Base-by-base conservation (phyloP, 306 rosid species). In the Fragaria ananassa region DNA sequence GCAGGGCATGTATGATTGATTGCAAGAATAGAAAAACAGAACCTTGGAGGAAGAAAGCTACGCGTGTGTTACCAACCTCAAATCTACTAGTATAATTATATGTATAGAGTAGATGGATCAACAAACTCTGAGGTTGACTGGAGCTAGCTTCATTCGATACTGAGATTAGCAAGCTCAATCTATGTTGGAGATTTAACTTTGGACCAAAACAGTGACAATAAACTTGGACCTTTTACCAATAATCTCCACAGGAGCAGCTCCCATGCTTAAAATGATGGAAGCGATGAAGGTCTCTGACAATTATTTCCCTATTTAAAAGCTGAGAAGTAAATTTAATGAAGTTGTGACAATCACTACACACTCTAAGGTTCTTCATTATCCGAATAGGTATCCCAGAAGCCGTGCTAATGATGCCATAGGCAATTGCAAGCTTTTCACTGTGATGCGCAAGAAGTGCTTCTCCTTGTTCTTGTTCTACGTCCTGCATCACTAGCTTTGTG, bases 381-480 rank as follows among this genome's bases (percentile, higher is more conserved):
- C 86, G 86, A 76, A 89, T 88, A 10, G 98, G 93, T 14, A 78
- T 78, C 64, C 80, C 65, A 58, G 79, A 69, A 49, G 81, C 44
- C 35, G 89, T 75, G 80, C 78, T 82, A 66, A 89, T 83, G 80
- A 91, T 82, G 44, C 91, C 91, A 74, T 68, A 88, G 49, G 86
- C 88, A 73, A 86, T 62, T 18, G 91, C 93, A 75, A 88, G 91
- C 74, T 90, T 93, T 86, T 89, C 98, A 76, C 98, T 87, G 82
- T 93, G 97, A 83, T 83, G 80, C 67, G 89, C 80, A 69, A 89
- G 81, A 42, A 89, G 83, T 70, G 77, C 81, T 86, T 93, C 96
- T 75, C 91, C 80, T 76, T 91, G 89, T 83, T 91, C 97, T 79
- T 89, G 92, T 82, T 91, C 93, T 50, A 89, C 92, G 76, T 93